phyloP scores from a whole-genome alignment of 257 asterid genomes.

The Parsonsia alboflavescens region DNA sequence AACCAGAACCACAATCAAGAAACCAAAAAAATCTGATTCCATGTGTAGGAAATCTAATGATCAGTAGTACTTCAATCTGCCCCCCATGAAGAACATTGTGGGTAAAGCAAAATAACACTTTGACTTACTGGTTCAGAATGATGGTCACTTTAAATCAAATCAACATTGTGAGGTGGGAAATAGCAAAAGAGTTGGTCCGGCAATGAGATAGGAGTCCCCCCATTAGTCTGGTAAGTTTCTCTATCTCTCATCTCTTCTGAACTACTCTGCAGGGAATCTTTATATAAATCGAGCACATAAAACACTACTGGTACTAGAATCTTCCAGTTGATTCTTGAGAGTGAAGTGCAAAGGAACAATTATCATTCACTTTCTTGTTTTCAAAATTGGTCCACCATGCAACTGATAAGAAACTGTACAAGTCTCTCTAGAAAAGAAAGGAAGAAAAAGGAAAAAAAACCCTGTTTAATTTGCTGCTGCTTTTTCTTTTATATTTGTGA shows the following conservation, averaged over 20 bases:
- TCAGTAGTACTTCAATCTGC: too few species aligned
- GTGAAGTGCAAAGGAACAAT: not conserved
- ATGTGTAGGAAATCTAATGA: not conserved
- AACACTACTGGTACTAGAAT: not conserved
- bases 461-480: too few species aligned
- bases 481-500: not conserved
- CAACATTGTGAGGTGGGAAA: conserved; percentile 2
- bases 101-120: conserved; percentile 6
- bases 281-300: not conserved
- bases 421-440: not conserved
- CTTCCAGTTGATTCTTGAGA: conserved; percentile 5
- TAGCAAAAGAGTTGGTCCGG: not conserved
- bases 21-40: not conserved
- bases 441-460: too few species aligned
- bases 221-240: not conserved
- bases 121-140: conserved; percentile 6
- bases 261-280: not conserved
- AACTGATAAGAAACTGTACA: not conserved
- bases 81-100: not conserved
- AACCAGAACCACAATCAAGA: not conserved
- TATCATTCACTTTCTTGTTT: not conserved
- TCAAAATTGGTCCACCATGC: not conserved
- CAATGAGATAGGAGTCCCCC: conserved; percentile 3
- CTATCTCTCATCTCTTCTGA: not conserved
- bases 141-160: not conserved